Conservation (phyloP, 768 basidiomycete genomes). For the Galerina sulciceps region DNA sequence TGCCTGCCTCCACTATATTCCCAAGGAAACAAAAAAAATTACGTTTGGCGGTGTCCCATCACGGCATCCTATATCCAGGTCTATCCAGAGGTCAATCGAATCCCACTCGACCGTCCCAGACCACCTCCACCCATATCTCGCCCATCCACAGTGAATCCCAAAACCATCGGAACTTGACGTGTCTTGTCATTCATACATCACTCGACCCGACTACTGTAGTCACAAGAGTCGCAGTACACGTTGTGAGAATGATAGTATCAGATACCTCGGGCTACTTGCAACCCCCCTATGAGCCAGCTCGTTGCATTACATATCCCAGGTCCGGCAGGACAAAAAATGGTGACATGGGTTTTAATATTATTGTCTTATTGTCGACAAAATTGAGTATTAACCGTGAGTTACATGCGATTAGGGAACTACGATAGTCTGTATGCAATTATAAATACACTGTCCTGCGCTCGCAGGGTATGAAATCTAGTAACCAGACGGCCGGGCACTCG, state of each 20-base stretch:
- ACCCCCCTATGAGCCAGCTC: too few relatives aligned
- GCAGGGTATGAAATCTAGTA: conserved; percentile 49
- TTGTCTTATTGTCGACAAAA: neutral
- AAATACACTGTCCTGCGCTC: conserved; percentile 41
- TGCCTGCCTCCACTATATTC: too few relatives aligned
- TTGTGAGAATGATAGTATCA: conserved; percentile 7
- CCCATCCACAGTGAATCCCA: neutral
- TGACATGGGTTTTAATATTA: too few relatives aligned
- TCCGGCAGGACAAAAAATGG: too few relatives aligned
- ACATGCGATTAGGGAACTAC: conserved; percentile 23
- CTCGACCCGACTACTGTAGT: conserved; percentile 18
- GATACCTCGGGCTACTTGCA: conserved; percentile 13
- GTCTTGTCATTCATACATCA: conserved; percentile 8
- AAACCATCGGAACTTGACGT: neutral
- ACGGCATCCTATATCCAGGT: conserved; percentile 5
- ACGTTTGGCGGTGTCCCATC: neutral
- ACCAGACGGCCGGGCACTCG: conserved; percentile 72
- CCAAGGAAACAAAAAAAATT: conserved; percentile 24
- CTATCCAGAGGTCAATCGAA: conserved; percentile 18
- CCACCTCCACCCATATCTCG: neutral
- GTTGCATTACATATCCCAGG: neutral
- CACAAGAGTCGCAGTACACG: conserved; percentile 1
- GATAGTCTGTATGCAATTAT: conserved; percentile 28
- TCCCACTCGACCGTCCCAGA: conserved; percentile 10
- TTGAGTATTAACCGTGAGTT: conserved; percentile 12